Evolutionary conservation across 768 basidiomycete species (phyloP).

Genomic region (Tricholoma sp.): DNA sequence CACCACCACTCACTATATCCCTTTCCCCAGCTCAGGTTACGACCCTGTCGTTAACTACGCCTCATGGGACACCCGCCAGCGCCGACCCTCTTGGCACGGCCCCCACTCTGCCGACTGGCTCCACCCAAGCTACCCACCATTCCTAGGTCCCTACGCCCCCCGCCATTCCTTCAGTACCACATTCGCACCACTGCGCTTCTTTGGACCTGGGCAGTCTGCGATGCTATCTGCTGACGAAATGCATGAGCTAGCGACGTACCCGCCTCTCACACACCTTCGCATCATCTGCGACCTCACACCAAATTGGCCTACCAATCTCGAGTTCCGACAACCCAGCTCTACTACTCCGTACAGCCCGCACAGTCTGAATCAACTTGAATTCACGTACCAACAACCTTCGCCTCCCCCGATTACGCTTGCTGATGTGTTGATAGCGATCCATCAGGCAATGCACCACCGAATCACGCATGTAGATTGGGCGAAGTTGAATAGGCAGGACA

Average conservation of each 20-base stretch:
- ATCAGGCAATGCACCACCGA: slow-evolving; percentile 41
- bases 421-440: slow-evolving; percentile 52
- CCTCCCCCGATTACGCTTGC: slow-evolving; percentile 45
- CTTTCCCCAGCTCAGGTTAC: neutral
- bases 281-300: slow-evolving; percentile 53
- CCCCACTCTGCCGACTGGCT: neutral
- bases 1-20: neutral
- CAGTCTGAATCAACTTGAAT: slow-evolving; percentile 25
- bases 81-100: slow-evolving; percentile 1
- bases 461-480: too few species aligned
- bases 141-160: neutral
- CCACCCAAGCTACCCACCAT: neutral
- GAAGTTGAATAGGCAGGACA: slow-evolving; percentile 23
- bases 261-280: slow-evolving; percentile 45
- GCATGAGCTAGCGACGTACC: slow-evolving; percentile 49
- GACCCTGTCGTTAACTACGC: neutral
- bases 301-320: slow-evolving; percentile 57
- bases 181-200: slow-evolving; percentile 39
- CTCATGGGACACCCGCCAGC: neutral
- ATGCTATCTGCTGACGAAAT: slow-evolving; percentile 42
- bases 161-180: slow-evolving; percentile 16
- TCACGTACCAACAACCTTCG: neutral
- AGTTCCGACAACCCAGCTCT: slow-evolving; percentile 24
- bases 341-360: slow-evolving; percentile 15
- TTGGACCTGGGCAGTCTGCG: slow-evolving; percentile 33